phyloP scores from a whole-genome alignment of 371 early-diverging fungal species.

The Mucor mucedo region DNA sequence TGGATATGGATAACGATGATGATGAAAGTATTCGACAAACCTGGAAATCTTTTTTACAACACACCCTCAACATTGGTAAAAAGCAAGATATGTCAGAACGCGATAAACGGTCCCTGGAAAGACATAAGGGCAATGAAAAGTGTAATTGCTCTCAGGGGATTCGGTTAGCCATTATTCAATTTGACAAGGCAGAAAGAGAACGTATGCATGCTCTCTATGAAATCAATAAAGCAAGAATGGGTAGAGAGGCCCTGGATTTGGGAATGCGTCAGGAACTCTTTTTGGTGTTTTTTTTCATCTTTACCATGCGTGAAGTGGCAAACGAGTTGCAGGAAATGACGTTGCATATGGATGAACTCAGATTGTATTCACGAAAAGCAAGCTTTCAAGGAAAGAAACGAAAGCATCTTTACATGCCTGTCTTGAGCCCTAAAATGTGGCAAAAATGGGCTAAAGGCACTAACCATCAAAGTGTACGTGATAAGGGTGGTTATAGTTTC shows the following conservation, averaged over 20 bases:
- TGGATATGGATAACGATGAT: slow-evolving; percentile 55
- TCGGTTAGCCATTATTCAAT: slow-evolving; percentile 40
- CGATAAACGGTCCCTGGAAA: slow-evolving; percentile 14
- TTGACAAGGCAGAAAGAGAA: slow-evolving; percentile 51
- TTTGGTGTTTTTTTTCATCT: slow-evolving; percentile 68
- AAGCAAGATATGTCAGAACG: slow-evolving; percentile 8
- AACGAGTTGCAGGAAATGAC: slow-evolving; percentile 58
- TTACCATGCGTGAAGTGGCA: slow-evolving; percentile 65
- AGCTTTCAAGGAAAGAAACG: slow-evolving; percentile 38
- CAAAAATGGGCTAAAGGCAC: slow-evolving; percentile 53
- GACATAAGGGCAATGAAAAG: slow-evolving; percentile 19
- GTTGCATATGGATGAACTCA: slow-evolving; percentile 45
- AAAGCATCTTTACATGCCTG: slow-evolving; percentile 61
- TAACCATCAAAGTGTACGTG: slow-evolving; percentile 48
- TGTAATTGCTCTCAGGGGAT: slow-evolving; percentile 42
- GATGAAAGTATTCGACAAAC: slow-evolving; percentile 44
- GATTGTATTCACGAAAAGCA: slow-evolving; percentile 29
- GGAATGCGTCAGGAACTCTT: slow-evolving; percentile 66
- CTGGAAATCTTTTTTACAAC: slow-evolving; percentile 41
- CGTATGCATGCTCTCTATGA: slow-evolving; percentile 51
- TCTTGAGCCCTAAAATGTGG: slow-evolving; percentile 60
- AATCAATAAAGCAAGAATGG: slow-evolving; percentile 40
- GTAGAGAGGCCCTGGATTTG: slow-evolving; percentile 47
- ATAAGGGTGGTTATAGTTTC: slow-evolving; percentile 48
- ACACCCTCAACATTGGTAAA: slow-evolving; percentile 29